Conservation (phyloP, 2,329 filamentous ascomycete species). For the Dactylellina cionopaga region DNA sequence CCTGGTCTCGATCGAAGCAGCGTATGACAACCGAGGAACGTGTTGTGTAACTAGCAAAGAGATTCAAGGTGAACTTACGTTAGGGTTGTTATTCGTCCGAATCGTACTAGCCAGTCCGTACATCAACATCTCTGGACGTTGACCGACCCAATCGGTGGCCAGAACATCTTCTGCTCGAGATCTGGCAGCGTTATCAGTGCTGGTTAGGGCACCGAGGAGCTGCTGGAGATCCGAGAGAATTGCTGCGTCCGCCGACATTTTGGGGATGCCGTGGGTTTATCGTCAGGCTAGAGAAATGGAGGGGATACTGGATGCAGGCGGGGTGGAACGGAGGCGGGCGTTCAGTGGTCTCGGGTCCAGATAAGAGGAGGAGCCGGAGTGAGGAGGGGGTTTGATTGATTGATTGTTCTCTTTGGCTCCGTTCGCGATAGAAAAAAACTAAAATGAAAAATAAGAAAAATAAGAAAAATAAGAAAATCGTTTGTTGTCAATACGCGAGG, state of each 20-base stretch:
- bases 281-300: conserved; percentile 10
- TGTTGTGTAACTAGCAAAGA: conserved; percentile 40
- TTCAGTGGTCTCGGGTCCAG: conserved; percentile 24
- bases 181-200: conserved; percentile 85
- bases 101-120: conserved; percentile 95
- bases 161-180: conserved; percentile 89
- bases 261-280: conserved; percentile 6
- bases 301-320: conserved; percentile 17
- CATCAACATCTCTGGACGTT: conserved; percentile 84
- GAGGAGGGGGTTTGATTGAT: conserved; percentile 35
- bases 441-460: no score
- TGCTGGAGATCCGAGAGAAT: conserved; percentile 16
- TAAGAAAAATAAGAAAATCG: conserved; percentile 34
- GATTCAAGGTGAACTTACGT: conserved; percentile 67
- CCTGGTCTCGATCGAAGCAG: conserved; percentile 21
- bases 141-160: conserved; percentile 85
- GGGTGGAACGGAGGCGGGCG: conserved; percentile 2
- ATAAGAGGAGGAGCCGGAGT: conserved; percentile 9
- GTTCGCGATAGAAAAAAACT: no score
- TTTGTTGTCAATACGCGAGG: conserved; percentile 51
- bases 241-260: conserved; percentile 30
- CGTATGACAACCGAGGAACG: conserved; percentile 39
- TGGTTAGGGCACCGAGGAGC: conserved; percentile 87
- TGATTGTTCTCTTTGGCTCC: conserved; percentile 22
- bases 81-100: conserved; percentile 76